A percentile compares a stretch with the other conserved stretches of the same genome.
These are phyloP conservation scores for Prunus mume DNA, from an alignment of 306 rosid species.

Conservation along the genomic window DNA sequence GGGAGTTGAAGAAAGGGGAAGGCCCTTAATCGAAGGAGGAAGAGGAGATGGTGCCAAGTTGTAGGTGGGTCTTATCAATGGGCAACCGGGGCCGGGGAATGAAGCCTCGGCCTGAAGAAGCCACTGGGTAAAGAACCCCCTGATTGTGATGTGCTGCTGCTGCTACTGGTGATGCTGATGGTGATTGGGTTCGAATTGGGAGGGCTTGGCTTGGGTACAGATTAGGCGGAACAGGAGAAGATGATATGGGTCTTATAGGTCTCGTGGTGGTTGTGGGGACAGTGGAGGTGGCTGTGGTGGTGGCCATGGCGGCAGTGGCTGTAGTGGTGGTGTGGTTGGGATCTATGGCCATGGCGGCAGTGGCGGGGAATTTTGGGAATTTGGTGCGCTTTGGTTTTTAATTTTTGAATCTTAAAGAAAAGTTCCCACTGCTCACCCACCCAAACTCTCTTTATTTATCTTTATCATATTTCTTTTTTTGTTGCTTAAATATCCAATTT, in stretches of 20 bases:
- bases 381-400: conserved; percentile 12
- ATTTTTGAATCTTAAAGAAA: conserved; percentile 8
- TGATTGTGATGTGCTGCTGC: conserved; percentile 29
- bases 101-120: no score
- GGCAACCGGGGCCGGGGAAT: no score
- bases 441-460: not conserved
- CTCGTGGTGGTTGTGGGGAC: conserved; percentile 2
- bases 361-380: conserved; percentile 35
- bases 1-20: conserved; percentile 31
- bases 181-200: conserved; percentile 13
- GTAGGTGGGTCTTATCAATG: conserved; percentile 31
- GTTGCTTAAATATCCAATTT: no score
- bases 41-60: conserved; percentile 38
- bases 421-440: not conserved
- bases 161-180: conserved; percentile 14
- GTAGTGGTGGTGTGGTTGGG: conserved; percentile 18
- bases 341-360: conserved; percentile 30
- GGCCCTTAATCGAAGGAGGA: conserved; percentile 35
- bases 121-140: no score
- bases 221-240: conserved; percentile 10
- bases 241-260: not conserved
- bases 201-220: not conserved
- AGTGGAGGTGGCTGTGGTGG: not conserved
- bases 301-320: conserved; percentile 12
- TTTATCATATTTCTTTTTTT: not conserved